phyloP scores from a whole-genome alignment of 116 monocot genomes.

The Thalassia testudinum region DNA sequence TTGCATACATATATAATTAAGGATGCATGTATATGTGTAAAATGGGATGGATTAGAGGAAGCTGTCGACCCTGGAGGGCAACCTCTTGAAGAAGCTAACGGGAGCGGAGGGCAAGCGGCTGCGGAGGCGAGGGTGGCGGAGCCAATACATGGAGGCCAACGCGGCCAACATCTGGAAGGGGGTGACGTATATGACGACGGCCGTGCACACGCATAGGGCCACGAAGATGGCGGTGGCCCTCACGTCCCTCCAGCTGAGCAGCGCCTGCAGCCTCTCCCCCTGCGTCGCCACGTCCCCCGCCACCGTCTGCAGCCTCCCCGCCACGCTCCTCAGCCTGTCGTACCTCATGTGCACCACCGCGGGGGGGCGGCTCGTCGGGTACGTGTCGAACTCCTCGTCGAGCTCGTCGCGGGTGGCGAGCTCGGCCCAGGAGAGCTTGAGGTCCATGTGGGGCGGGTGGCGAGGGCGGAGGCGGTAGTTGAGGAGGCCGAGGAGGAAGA shows the following conservation, averaged over 20 bases:
- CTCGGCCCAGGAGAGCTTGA: constrained; percentile 46
- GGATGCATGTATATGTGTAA: too few relatives aligned
- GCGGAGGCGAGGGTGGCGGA: constrained; percentile 53
- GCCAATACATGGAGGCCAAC: constrained; percentile 20
- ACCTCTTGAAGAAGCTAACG: constrained; percentile 49
- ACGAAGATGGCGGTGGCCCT: constrained; percentile 37
- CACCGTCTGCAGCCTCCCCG: constrained; percentile 60
- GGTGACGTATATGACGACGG: constrained; percentile 39
- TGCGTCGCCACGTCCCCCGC: constrained; percentile 63
- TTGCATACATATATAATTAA: too few relatives aligned
- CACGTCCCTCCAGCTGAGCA: constrained; percentile 60
- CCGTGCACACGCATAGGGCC: constrained; percentile 28
- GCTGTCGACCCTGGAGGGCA: constrained; percentile 54
- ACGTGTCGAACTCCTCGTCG: constrained; percentile 68
- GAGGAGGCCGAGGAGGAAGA: constrained; percentile 52
- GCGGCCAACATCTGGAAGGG: constrained; percentile 45
- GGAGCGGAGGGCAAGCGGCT: constrained; percentile 49
- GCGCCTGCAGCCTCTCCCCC: constrained; percentile 48
- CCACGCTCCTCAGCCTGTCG: constrained; percentile 51
- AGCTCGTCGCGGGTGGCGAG: constrained; percentile 43
- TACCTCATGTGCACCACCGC: constrained; percentile 48
- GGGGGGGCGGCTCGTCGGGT: constrained; percentile 29
- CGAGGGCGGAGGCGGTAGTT: constrained; percentile 40
- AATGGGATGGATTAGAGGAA: background rate
- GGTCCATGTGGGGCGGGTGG: constrained; percentile 56